Base-by-base conservation (phyloP, 306 rosid species). In the Fragaria vesca region DNA sequence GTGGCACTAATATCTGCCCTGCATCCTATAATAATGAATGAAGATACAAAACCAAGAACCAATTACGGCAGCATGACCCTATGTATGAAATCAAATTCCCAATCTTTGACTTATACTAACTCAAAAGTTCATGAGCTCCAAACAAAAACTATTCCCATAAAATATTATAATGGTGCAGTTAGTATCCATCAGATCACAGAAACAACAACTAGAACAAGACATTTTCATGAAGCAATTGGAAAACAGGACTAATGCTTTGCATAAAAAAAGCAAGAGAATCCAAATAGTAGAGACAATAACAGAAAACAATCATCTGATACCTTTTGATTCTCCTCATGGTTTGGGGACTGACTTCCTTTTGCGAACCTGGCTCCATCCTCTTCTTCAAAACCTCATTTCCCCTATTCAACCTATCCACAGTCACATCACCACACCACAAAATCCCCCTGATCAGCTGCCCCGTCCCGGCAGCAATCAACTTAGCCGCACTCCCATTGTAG, bases 391-490 rank as follows among this genome's bases (percentile, higher is more conserved):
- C 87, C 74, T 85, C 80, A 76, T 96, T 93, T 26, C 98, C 98
- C 97, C 86, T 81, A 45, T 87, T 87, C 90, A 96, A 82, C 87
- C 97, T 88, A 5, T 96, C 98, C 58, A 89, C 83, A 0, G 97
- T 96, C 82, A 96, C 97, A 83, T 96, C 99, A 5, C 99, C 97
- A 43, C 99, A 96, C 98, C 99, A 96, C 75, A 96, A 86, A 34
- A 95, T 90, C 48, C 99, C 99, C 83, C 84, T 81, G 16, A 95
- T 83, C 87, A 93, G 79, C 26, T 90, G 89, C 4, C 96, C 94
- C 1, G 96, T 89, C 17, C 98, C 99, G 1, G 88, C 73, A 2
- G 97, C 94, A 17, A 95, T 90, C 90, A 91, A 18, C 74, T 79
- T 93, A 8, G 99, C 97, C 0, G 96, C 83, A 6, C 40, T 80